Evolutionary conservation across 495 filamentous ascomycete species (phyloP), one percentile per base, ranked within the genome.

Genomic region (Cenococcum geophilum): DNA sequence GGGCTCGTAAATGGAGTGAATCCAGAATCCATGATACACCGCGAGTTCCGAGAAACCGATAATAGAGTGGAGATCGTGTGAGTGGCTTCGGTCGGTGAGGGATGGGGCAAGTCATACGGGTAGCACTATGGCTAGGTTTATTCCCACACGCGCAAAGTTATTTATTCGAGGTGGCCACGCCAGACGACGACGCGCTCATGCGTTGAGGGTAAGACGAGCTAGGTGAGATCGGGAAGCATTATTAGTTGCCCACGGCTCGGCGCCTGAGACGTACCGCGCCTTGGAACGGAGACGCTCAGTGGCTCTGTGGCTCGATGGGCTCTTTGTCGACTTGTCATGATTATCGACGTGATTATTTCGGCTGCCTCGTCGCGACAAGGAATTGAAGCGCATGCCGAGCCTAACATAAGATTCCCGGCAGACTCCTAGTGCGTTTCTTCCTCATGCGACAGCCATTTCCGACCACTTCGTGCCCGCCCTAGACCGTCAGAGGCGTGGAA

Each of bases 221-320:
- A 67, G 56, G 21, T 60, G 45, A 32, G 16, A 67, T 52, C 10
- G 3, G 64, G 64, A 35, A 63, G 57, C 50, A 67, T 63, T 63
- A 67, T 60, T 63, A 63, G 60, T 53, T 53, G 6, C 23, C 55
- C 64, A 58, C 51, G 59, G 47, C 54, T 25, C 64, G 58, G 53
- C 60, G 59, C 55, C 64, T 67, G 60, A 67, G 56, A 67, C 64
- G 60, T 60, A 67, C 60, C 60, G 57, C 60, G 64, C 60, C 59
- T 63, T 55, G 42, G 63, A 16, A 23, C n/a, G n/a, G n/a, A n/a
- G n/a, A n/a, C n/a, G n/a, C n/a, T n/a, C 27, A 3, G 3, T 32
- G 27, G 27, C 27, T 6, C 27, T 32, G 27, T 32, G 27, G 27
- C 27, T 6, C 27, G 2, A 6, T 32, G 27, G 27, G 2, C 27